A percentile compares a stretch with the other conserved stretches of the same genome.
Evolutionary conservation across 345 rosid genomes (phyloP).

Genomic region (Brassica carinata): DNA sequence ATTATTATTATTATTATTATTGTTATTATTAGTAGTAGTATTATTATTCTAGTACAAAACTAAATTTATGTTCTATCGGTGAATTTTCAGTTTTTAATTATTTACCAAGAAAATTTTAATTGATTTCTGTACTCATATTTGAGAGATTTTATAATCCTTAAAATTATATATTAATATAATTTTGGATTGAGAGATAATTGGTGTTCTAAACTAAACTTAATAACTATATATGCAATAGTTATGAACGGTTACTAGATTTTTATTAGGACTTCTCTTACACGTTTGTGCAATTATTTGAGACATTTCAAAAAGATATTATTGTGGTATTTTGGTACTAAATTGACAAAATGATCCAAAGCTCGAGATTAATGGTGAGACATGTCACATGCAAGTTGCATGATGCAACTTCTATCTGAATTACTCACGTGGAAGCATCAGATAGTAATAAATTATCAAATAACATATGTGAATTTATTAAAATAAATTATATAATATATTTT

Average conservation of each 20-base stretch:
- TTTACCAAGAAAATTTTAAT: no score
- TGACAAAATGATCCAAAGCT: constrained; percentile 3
- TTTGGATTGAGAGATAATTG: no score
- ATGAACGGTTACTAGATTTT: background rate
- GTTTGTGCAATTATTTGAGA: background rate
- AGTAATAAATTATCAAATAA: background rate
- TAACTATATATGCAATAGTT: no score
- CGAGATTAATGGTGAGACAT: background rate
- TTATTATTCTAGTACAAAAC: no score
- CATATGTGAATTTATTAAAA: background rate
- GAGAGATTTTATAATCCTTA: no score
- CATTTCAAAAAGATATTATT: background rate
- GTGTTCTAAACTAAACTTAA: no score
- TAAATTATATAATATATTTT: no score
- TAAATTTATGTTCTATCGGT: no score
- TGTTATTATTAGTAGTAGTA: no score
- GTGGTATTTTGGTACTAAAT: background rate
- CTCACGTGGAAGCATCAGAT: background rate
- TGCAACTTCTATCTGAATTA: background rate
- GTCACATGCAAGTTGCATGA: background rate
- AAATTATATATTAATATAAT: no score
- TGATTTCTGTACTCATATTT: background rate
- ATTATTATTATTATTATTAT: no score
- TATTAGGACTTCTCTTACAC: background rate
- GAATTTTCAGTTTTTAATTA: background rate